Percentiles rank a stretch among this genome's conserved stretches.
Evolutionary conservation across 1,284 basidiomycete genomes (phyloP).

Genomic region (Ceratobasidium papillatum): DNA sequence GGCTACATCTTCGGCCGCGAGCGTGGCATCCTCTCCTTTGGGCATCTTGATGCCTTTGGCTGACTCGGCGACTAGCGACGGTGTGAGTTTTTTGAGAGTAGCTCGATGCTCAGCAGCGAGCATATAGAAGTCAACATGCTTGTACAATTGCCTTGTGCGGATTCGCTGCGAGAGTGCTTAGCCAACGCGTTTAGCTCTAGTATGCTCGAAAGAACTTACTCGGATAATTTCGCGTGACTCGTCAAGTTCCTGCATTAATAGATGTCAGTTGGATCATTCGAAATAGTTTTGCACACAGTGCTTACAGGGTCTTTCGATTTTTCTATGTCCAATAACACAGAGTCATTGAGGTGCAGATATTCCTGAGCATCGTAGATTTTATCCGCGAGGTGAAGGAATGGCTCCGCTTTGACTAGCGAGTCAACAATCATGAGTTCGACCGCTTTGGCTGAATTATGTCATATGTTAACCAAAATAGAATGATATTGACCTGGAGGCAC

Average conservation of each 20-base stretch:
- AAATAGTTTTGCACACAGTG: not conserved
- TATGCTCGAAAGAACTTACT: not conserved
- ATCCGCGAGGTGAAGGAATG: conserved; percentile 63
- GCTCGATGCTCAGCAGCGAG: conserved; percentile 60
- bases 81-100: conserved; percentile 61
- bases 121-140: conserved; percentile 70
- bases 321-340: conserved; percentile 68
- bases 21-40: conserved; percentile 49
- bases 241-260: conserved; percentile 62
- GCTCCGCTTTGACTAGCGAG: conserved; percentile 70
- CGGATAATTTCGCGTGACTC: conserved; percentile 64
- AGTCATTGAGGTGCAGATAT: conserved; percentile 72
- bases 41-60: conserved; percentile 51
- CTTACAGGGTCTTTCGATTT: conserved; percentile 60
- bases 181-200: not conserved
- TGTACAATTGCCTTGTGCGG: conserved; percentile 67
- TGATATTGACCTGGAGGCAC: not conserved
- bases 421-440: conserved; percentile 85
- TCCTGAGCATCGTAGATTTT: conserved; percentile 65
- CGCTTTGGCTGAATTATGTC: conserved; percentile 62
- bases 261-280: not conserved
- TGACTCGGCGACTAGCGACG: conserved; percentile 63
- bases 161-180: not conserved
- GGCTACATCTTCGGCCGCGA: conserved; percentile 64
- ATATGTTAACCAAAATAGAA: not conserved